phyloP scores from a whole-genome alignment of 169 alveolate genomes.

The Perkinsus chesapeaki region DNA sequence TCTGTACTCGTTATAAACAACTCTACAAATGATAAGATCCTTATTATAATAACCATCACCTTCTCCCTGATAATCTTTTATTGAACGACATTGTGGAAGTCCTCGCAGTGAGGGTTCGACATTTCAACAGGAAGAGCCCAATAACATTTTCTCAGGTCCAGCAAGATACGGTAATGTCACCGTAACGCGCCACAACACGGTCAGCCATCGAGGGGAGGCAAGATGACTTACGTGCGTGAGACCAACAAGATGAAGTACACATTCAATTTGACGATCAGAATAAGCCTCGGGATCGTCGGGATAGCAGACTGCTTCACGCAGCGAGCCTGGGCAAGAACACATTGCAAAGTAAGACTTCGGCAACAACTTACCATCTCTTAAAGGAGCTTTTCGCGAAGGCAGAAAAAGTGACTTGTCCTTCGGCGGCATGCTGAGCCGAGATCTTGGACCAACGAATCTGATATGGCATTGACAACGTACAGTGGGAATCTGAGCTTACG shows the following conservation, averaged over 20 bases:
- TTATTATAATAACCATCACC: no score
- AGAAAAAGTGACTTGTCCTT: not conserved
- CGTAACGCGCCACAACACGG: no score
- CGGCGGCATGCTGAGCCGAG: not conserved
- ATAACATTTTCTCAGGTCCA: no score
- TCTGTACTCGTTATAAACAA: no score
- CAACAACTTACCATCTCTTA: not conserved
- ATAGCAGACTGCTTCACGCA: not conserved
- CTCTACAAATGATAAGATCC: no score
- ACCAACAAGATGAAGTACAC: not conserved
- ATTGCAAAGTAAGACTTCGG: not conserved
- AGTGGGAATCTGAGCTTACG: not conserved
- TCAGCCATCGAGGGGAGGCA: no score
- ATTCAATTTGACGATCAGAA: not conserved
- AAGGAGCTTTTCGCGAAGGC: not conserved
- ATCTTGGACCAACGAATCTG: not conserved
- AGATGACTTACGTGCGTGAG: not conserved
- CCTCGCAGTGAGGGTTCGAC: no score
- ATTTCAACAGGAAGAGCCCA: no score
- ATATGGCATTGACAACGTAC: not conserved
- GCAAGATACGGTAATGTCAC: no score
- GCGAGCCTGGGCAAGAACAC: not conserved
- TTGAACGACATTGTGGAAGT: no score
- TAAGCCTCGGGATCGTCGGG: not conserved
- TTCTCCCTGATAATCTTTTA: no score